Conservation (phyloP, 2,329 filamentous ascomycete genomes). For the Sordariomycetes sp. region DNA sequence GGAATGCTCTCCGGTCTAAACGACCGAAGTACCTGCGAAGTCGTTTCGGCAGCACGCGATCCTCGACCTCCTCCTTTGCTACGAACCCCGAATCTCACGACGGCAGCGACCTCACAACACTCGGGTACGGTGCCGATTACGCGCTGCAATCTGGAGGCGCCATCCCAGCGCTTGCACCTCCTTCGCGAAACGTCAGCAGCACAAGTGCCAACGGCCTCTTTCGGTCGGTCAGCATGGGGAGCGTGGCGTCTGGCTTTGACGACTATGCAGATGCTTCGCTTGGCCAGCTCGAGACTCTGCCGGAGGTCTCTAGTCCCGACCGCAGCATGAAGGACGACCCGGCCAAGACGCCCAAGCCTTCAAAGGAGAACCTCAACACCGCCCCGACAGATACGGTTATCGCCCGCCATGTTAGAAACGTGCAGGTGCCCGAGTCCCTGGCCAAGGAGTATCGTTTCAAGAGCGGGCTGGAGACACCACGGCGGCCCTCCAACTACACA, state of each 20-base stretch:
- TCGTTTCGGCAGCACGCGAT: constrained; percentile 47
- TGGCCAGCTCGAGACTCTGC: constrained; percentile 38
- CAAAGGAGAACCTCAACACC: constrained; percentile 39
- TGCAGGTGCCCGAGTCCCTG: constrained; percentile 83
- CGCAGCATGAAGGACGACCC: constrained; percentile 25
- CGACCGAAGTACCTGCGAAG: constrained; percentile 50
- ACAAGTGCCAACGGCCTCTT: constrained; percentile 56
- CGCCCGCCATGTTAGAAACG: constrained; percentile 77
- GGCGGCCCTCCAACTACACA: constrained; percentile 42
- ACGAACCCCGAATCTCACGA: constrained; percentile 44
- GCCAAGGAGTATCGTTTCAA: constrained; percentile 79
- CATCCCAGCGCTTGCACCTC: constrained; percentile 43
- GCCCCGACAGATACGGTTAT: constrained; percentile 82
- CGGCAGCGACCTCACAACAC: constrained; percentile 60
- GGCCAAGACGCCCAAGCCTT: constrained; percentile 63
- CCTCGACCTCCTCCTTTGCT: constrained; percentile 51
- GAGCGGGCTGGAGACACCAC: constrained; percentile 52
- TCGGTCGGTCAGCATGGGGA: constrained; percentile 77
- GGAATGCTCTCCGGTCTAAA: constrained; percentile 33
- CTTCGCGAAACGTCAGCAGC: constrained; percentile 25
- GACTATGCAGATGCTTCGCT: constrained; percentile 37
- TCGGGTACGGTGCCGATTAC: constrained; percentile 62
- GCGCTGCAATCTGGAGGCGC: constrained; percentile 76
- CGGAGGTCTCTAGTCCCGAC: constrained; percentile 35
- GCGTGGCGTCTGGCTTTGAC: constrained; percentile 66